A percentile compares a stretch with the other conserved stretches of the same genome.
These are phyloP conservation scores for Sporothrix protearum DNA, from an alignment of 2,329 filamentous ascomycete species.

Conservation along the genomic window DNA sequence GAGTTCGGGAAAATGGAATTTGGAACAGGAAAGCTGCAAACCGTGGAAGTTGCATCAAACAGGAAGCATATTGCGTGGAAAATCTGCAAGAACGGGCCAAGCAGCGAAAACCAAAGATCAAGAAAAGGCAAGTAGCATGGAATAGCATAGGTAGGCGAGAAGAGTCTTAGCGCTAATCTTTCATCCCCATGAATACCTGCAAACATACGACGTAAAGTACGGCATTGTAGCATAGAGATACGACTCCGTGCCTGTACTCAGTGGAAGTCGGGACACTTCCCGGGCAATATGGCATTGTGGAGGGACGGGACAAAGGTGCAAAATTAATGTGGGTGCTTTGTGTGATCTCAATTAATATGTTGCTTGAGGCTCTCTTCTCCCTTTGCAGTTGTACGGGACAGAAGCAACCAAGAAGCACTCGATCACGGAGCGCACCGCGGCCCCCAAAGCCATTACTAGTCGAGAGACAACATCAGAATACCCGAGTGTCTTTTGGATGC, in stretches of 20 bases:
- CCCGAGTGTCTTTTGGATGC: neutral
- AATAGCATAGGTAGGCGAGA: neutral
- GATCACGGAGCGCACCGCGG: neutral
- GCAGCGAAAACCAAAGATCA: neutral
- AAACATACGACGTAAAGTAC: neutral
- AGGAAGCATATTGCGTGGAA: neutral
- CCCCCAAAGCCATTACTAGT: neutral
- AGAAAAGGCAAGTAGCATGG: neutral
- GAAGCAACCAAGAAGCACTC: neutral
- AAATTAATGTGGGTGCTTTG: neutral
- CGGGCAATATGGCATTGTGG: neutral
- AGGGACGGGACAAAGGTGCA: neutral
- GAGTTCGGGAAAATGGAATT: neutral
- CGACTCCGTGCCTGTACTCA: neutral
- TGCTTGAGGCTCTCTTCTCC: neutral
- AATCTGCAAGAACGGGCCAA: neutral
- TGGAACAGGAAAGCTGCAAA: neutral
- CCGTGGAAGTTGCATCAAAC: neutral
- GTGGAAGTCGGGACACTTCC: neutral
- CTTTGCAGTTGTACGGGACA: neutral
- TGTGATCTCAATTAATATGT: neutral
- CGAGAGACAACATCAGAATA: neutral
- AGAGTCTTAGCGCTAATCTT: neutral
- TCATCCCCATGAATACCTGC: neutral
- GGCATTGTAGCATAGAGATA: neutral